These are phyloP conservation scores for Nyctanthes arbortristis DNA, from an alignment of 257 asterid species.

Conservation along the genomic window DNA sequence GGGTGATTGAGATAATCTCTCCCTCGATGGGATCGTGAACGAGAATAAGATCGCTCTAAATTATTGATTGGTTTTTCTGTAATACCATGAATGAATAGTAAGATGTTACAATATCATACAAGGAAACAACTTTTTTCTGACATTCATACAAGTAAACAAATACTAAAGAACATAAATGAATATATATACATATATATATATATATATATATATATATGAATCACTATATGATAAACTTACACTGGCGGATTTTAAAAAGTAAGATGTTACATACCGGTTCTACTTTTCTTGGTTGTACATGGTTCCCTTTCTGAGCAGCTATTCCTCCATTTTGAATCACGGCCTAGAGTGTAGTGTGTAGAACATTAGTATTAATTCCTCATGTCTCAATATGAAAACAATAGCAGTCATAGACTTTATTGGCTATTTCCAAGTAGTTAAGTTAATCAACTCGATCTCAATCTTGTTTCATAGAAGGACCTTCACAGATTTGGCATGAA, in stretches of 20 bases:
- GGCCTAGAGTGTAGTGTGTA: constrained; percentile 29
- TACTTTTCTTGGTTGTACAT: constrained; percentile 48
- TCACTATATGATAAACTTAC: too few species aligned
- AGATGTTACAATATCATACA: not conserved
- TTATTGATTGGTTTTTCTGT: constrained; percentile 44
- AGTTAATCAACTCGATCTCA: not conserved
- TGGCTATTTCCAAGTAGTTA: not conserved
- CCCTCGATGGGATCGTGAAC: constrained; percentile 35
- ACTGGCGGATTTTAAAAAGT: not conserved
- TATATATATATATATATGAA: too few species aligned
- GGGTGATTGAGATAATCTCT: constrained; percentile 55
- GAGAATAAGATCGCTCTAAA: constrained; percentile 15
- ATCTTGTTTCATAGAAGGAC: not conserved
- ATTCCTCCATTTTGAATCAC: constrained; percentile 46
- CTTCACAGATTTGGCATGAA: not conserved
- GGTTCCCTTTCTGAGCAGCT: constrained; percentile 54
- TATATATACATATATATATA: too few species aligned
- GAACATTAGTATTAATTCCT: constrained; percentile 4
- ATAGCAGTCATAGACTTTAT: not conserved
- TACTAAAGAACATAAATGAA: not conserved
- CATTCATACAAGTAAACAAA: not conserved
- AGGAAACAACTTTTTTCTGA: not conserved
- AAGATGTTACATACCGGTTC: constrained; percentile 34
- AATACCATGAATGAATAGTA: not conserved
- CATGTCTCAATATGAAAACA: constrained; percentile 11